These are phyloP conservation scores for Megacollybia marginata DNA, from an alignment of 768 basidiomycete species.

Conservation along the genomic window DNA sequence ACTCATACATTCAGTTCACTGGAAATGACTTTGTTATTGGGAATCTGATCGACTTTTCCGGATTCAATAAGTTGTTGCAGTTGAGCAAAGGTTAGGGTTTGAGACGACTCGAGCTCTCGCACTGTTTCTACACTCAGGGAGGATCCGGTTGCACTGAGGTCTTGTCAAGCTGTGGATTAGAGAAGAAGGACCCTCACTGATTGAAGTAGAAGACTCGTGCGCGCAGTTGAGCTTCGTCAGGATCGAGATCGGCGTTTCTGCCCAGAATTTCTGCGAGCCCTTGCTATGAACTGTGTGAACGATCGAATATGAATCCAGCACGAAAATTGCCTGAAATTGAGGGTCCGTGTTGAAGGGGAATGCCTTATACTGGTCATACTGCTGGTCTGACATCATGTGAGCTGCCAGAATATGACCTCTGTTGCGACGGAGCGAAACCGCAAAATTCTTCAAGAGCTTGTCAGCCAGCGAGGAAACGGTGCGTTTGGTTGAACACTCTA, in stretches of 20 bases:
- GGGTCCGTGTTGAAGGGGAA: conserved; percentile 54
- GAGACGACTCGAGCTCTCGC: conserved; percentile 26
- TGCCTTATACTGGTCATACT: conserved; percentile 19
- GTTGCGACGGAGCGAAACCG: conserved; percentile 54
- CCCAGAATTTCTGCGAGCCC: conserved; percentile 53
- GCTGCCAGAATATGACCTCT: background rate
- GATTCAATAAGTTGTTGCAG: conserved; percentile 64
- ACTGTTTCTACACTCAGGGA: conserved; percentile 35
- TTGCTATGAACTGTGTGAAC: conserved; percentile 36
- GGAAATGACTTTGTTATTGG: conserved; percentile 70
- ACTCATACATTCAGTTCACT: conserved; percentile 54
- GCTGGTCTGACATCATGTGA: no score
- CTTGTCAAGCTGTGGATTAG: background rate
- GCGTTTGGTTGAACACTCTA: background rate
- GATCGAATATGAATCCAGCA: background rate
- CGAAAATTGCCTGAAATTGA: conserved; percentile 44
- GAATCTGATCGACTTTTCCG: conserved; percentile 66
- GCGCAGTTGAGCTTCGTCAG: conserved; percentile 40
- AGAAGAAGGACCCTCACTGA: conserved; percentile 24
- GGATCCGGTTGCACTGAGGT: conserved; percentile 30
- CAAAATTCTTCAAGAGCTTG: conserved; percentile 60
- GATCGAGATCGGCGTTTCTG: conserved; percentile 31
- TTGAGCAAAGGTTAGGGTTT: conserved; percentile 55
- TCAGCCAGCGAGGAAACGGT: conserved; percentile 76
- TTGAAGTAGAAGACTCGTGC: conserved; percentile 73